Conservation (phyloP, 2,329 filamentous ascomycete species). For the Apiospora saccharicola region DNA sequence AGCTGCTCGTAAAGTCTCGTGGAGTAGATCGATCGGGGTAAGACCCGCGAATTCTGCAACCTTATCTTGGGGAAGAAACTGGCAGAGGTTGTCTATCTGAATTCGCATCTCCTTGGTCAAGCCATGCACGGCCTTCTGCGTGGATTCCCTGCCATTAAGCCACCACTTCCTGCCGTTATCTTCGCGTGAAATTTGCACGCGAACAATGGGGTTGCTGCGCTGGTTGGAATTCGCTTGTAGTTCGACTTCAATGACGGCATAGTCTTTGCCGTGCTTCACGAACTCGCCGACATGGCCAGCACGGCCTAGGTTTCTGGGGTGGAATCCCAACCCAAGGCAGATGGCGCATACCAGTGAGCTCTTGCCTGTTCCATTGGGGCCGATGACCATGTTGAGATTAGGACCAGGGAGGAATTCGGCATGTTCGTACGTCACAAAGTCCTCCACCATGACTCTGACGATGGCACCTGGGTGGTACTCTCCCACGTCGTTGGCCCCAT, state of each 20-base stretch:
- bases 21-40: constrained; percentile 80
- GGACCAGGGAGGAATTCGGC: constrained; percentile 93
- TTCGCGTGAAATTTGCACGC: constrained; percentile 79
- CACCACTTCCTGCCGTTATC: constrained; percentile 83
- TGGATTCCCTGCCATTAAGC: constrained; percentile 71
- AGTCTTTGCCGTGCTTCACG: constrained; percentile 85
- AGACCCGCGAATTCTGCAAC: constrained; percentile 93
- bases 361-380: constrained; percentile 98
- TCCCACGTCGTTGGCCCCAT: constrained; percentile 1
- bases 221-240: constrained; percentile 71
- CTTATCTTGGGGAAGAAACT: constrained; percentile 95
- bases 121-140: constrained; percentile 69
- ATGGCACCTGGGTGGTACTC: constrained; percentile 81
- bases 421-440: constrained; percentile 95
- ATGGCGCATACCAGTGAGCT: constrained; percentile 97
- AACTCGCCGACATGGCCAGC: constrained; percentile 87
- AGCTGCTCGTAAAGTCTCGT: constrained; percentile 87
- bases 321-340: constrained; percentile 88
- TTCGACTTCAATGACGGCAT: constrained; percentile 89
- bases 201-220: constrained; percentile 74
- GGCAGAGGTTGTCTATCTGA: constrained; percentile 96
- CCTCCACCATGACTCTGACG: constrained; percentile 81
- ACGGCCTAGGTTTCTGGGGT: constrained; percentile 81
- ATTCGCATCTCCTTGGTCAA: constrained; percentile 80
- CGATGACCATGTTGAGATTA: constrained; percentile 97